A percentile compares a stretch with the other conserved stretches of the same genome.
phyloP scores from a whole-genome alignment of 495 filamentous ascomycete genomes.

The Talaromyces borbonicus region DNA sequence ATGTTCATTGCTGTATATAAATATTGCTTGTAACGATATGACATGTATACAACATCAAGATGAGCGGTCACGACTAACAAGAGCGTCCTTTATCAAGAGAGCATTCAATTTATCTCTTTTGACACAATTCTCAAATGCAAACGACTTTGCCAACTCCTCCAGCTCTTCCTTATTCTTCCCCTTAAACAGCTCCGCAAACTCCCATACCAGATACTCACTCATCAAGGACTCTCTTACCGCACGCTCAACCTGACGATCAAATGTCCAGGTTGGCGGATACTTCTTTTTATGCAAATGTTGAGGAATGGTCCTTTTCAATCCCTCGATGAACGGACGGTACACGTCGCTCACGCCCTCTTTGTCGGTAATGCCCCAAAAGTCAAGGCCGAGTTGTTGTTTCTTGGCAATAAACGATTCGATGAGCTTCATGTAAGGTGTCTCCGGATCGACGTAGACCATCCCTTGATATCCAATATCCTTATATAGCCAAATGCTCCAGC shows the following conservation, averaged over 20 bases:
- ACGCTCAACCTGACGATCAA: conserved; percentile 45
- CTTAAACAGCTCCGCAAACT: conserved; percentile 48
- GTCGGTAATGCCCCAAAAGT: conserved; percentile 45
- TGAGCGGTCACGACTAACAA: neutral
- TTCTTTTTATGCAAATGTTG: conserved; percentile 24
- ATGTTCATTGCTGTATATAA: neutral
- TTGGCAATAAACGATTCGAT: conserved; percentile 45
- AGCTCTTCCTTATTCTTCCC: conserved; percentile 44
- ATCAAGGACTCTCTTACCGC: conserved; percentile 44
- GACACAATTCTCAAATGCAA: conserved; percentile 48
- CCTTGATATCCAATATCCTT: conserved; percentile 58
- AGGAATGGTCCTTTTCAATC: conserved; percentile 31
- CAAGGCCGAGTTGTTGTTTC: conserved; percentile 41
- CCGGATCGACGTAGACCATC: conserved; percentile 44
- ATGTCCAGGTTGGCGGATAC: conserved; percentile 47
- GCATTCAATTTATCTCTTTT: conserved; percentile 46
- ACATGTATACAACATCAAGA: neutral
- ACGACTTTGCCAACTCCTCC: conserved; percentile 46
- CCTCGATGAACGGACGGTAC: conserved; percentile 27
- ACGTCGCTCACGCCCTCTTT: conserved; percentile 23
- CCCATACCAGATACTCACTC: conserved; percentile 40
- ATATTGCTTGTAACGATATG: neutral
- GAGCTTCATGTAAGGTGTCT: conserved; percentile 39
- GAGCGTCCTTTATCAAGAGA: conserved; percentile 36
- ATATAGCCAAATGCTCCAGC: conserved; percentile 58